A percentile compares a stretch with the other conserved stretches of the same genome.
phyloP scores from a whole-genome alignment of 2,329 filamentous ascomycete genomes.

The Cercospora brassicicola region DNA sequence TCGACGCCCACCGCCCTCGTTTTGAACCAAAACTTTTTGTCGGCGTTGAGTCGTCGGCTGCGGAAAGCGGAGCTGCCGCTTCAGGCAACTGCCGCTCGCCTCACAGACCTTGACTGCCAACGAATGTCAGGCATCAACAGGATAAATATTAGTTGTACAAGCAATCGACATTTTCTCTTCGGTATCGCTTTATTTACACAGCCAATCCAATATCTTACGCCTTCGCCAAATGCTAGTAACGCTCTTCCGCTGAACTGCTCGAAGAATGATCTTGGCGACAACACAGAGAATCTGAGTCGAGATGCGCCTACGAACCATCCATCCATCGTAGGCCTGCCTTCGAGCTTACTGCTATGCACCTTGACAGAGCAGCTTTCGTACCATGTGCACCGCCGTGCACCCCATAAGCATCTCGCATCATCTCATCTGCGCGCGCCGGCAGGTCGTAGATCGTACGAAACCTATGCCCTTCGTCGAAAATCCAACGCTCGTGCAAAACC shows the following conservation, averaged over 20 bases:
- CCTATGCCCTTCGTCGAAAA: neutral
- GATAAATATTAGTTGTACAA: neutral
- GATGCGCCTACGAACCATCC: neutral
- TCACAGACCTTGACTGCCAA: neutral
- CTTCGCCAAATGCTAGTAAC: conserved; percentile 5
- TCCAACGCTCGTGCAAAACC: neutral
- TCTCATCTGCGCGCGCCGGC: neutral
- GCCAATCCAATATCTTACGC: conserved; percentile 1
- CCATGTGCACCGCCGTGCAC: neutral
- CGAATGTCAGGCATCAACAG: neutral
- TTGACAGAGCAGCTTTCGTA: neutral
- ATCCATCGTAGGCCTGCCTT: neutral
- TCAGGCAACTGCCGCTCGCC: neutral
- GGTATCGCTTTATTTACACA: conserved; percentile 1
- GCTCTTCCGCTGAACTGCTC: conserved; percentile 4
- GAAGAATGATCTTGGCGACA: conserved; percentile 3
- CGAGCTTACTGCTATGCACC: neutral
- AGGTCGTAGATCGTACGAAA: conserved; percentile 4
- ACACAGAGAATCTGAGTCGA: neutral
- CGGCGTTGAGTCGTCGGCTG: neutral
- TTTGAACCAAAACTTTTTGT: neutral
- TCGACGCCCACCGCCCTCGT: neutral
- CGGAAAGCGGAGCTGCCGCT: conserved; percentile 4
- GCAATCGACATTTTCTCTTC: conserved; percentile 1
- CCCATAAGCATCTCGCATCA: neutral